Evolutionary conservation across 192 early-diverging fungal species (phyloP).

Genomic region (Mortierella hygrophila): DNA sequence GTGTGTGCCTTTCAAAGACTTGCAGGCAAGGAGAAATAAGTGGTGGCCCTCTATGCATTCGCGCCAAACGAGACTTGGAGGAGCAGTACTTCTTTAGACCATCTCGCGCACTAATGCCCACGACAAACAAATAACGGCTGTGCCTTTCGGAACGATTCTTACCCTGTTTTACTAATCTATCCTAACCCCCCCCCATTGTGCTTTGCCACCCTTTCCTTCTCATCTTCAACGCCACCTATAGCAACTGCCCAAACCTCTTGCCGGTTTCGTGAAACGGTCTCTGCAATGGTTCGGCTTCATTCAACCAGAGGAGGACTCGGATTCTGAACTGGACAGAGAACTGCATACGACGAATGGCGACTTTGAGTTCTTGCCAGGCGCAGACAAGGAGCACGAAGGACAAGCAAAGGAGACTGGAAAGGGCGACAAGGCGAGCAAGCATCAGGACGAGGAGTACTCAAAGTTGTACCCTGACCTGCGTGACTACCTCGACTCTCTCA

Average conservation of each 20-base stretch:
- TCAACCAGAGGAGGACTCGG: not conserved
- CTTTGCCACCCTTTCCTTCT: not conserved
- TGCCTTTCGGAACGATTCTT: not conserved
- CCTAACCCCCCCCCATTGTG: not conserved
- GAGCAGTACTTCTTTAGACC: not conserved
- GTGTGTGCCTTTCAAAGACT: not conserved
- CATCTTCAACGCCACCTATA: not conserved
- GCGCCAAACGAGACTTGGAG: no score
- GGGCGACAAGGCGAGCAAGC: not conserved
- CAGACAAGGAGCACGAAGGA: not conserved
- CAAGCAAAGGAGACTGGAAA: not conserved
- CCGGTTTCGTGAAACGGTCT: conserved; percentile 27
- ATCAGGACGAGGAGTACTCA: not conserved
- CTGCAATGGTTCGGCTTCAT: conserved; percentile 32
- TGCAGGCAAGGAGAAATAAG: not conserved
- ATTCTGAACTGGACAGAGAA: conserved; percentile 14
- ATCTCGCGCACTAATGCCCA: not conserved
- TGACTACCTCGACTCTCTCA: conserved; percentile 29
- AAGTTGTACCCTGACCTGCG: conserved; percentile 30
- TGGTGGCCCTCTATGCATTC: not conserved
- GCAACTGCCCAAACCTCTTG: conserved; percentile 26
- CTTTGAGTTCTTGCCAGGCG: conserved; percentile 14
- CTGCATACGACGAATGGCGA: conserved; percentile 19
- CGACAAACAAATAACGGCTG: not conserved
- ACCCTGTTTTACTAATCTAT: not conserved